Conservation (phyloP, 2,329 filamentous ascomycete species). For the Epichloe gansuensis region DNA sequence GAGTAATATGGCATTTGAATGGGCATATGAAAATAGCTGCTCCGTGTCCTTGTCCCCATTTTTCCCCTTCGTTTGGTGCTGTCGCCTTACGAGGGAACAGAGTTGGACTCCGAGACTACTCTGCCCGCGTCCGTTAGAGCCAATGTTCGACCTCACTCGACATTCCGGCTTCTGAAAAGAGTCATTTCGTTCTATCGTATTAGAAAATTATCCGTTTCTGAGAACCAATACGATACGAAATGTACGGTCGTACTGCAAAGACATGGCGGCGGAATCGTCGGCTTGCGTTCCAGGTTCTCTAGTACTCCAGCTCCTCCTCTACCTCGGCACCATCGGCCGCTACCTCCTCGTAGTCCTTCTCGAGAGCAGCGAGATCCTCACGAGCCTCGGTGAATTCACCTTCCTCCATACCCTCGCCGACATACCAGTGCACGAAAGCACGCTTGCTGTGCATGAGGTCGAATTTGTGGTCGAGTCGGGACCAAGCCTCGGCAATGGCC, state of each 20-base stretch:
- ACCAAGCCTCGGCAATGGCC: conserved; percentile 63
- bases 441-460: conserved; percentile 71
- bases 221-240: no score
- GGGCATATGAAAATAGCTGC: neutral
- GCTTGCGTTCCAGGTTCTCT: conserved; percentile 19
- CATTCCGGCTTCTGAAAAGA: no score
- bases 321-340: conserved; percentile 58
- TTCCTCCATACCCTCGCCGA: conserved; percentile 87
- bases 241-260: neutral
- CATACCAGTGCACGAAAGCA: conserved; percentile 68
- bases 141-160: no score
- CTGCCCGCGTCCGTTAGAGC: no score
- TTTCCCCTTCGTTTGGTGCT: no score
- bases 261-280: neutral
- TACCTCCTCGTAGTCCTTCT: conserved; percentile 82
- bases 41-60: no score
- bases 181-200: no score
- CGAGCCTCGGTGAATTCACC: conserved; percentile 81
- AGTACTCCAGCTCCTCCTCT: conserved; percentile 67
- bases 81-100: neutral
- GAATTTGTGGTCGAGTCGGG: conserved; percentile 61
- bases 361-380: conserved; percentile 73
- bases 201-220: no score
- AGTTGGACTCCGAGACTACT: neutral
- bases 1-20: neutral